These are phyloP conservation scores for Gossypium lobatum DNA, from an alignment of 441 rosid species.

Conservation along the genomic window DNA sequence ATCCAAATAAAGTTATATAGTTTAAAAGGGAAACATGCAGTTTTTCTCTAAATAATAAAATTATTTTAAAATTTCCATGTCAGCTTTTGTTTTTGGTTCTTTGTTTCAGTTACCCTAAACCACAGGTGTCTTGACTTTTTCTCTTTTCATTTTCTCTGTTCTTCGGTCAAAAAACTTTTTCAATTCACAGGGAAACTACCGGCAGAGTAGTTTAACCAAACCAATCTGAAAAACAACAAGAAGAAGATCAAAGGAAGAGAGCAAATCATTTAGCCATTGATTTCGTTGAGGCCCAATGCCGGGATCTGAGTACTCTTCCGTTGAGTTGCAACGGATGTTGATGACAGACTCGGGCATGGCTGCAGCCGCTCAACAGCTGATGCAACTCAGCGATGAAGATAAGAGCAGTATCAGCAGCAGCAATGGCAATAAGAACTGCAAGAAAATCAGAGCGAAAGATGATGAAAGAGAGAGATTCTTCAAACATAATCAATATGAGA, in stretches of 20 bases:
- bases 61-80: too few species aligned
- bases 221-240: not conserved
- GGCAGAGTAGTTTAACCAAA: not conserved
- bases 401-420: not conserved
- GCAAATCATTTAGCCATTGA: not conserved
- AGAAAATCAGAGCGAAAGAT: not conserved
- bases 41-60: too few species aligned
- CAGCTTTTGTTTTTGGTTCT: too few species aligned
- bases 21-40: too few species aligned
- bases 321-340: constrained; percentile 13
- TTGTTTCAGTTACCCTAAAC: too few species aligned
- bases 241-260: not conserved
- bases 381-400: constrained; percentile 62
- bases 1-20: too few species aligned
- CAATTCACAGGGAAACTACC: too few species aligned
- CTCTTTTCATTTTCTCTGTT: too few species aligned
- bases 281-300: not conserved
- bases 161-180: too few species aligned
- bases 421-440: not conserved
- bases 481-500: constrained; percentile 19
- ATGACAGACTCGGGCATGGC: constrained; percentile 33
- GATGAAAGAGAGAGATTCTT: not conserved
- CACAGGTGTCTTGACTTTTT: too few species aligned
- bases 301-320: not conserved
- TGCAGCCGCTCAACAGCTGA: constrained; percentile 36